Base-by-base conservation (phyloP, 345 rosid genomes). In the Orychophragmus violaceus region DNA sequence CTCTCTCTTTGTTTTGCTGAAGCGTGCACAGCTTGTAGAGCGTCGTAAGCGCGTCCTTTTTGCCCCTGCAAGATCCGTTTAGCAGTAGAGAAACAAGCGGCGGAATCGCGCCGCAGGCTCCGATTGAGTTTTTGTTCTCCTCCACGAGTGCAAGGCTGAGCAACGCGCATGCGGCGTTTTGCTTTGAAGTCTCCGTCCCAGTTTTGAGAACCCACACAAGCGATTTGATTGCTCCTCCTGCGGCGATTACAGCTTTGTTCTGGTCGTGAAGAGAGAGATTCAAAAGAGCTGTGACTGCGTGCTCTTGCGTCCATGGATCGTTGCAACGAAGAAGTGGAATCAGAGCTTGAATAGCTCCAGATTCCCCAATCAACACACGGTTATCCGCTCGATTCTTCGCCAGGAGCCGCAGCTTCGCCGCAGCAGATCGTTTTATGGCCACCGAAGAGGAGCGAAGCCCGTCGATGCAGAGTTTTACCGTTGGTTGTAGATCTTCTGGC, bases 401-500 rank as follows among this genome's bases (percentile, higher is more conserved):
- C 12, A 94, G 70, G 2, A 94, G 81, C 30, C 99, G 76, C 4
- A 94, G 85, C 64, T 93, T 93, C 39, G 90, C 99, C 5, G 95
- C 99, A 3, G 99, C 97, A 4, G 99, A 93, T 64, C 99, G 81
- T 74, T 87, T 88, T 13, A 90, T 79, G 2, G 86, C 85, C 36
- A 84, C 58, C n/a, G 99, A 90, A 16, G 84, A 21, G 0, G 99
- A 94, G 8, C 56, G 83, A 37, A 94, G 87, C 7, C 95, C 90
- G 27, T 84, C 95, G 52, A 90, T 75, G 66, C 99, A 94, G 79
- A 88, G 87, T 84, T 88, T 87, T 66, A 94, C 92, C 4, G 97
- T 88, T 30, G 97, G 99, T 59, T 84, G 95, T 8, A 94, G 97
- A 84, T 94, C 99, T 68, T 94, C 99, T 2, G 99, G 95, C 33